phyloP scores from a whole-genome alignment of 2,329 filamentous ascomycete genomes.

The Penicillium vulpinum region DNA sequence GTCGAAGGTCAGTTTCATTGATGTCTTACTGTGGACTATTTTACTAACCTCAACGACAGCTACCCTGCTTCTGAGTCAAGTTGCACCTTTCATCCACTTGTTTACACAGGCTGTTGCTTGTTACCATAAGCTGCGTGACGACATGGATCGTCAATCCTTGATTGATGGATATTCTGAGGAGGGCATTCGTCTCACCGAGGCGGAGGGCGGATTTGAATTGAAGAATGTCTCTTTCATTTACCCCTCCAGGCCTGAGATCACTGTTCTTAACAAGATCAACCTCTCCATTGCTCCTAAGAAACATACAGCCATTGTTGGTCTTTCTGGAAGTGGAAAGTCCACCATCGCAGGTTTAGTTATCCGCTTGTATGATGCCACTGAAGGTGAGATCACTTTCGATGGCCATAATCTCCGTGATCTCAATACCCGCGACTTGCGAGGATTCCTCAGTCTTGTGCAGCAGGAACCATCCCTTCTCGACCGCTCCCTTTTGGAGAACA shows the following conservation, averaged over 20 bases:
- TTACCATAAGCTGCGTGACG: conserved; percentile 59
- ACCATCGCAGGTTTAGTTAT: conserved; percentile 63
- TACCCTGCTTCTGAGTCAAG: conserved; percentile 41
- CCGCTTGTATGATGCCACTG: conserved; percentile 66
- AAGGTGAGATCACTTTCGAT: conserved; percentile 65
- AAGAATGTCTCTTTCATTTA: conserved; percentile 38
- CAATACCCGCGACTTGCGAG: conserved; percentile 46
- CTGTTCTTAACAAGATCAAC: conserved; percentile 30
- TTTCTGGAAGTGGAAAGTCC: conserved; percentile 60
- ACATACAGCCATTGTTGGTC: conserved; percentile 56
- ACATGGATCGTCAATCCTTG: conserved; percentile 54
- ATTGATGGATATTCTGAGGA: conserved; percentile 44
- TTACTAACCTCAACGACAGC: conserved; percentile 26
- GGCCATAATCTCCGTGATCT: conserved; percentile 59
- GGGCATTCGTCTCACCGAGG: conserved; percentile 25
- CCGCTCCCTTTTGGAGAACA: conserved; percentile 26
- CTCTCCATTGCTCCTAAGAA: conserved; percentile 44
- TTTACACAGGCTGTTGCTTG: conserved; percentile 54
- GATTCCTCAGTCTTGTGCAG: conserved; percentile 25
- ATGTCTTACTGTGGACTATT: not conserved
- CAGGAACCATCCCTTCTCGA: conserved; percentile 27
- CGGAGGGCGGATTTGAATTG: conserved; percentile 36
- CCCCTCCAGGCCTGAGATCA: conserved; percentile 33
- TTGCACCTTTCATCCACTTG: conserved; percentile 45
- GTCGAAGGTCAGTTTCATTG: conserved; percentile 33